Base-by-base conservation (phyloP, 164 flowering plant species). In the Nymphaea thermarum region DNA sequence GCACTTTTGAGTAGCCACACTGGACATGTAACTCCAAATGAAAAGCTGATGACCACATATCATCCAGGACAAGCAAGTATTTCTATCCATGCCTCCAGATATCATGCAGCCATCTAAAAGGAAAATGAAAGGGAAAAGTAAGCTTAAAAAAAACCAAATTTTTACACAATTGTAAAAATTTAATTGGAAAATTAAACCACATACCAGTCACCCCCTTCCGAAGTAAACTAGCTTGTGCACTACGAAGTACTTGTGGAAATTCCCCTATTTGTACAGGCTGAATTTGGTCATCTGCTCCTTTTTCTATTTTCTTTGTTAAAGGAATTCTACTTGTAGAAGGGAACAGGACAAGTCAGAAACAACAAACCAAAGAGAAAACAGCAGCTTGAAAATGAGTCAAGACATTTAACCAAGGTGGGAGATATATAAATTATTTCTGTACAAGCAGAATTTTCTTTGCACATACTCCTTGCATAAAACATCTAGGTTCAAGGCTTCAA, bases 191-290 rank as follows among this genome's bases (percentile, higher is more conserved):
- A 12, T 47, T 47, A 68, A 71, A 66, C 36, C 25, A 45, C 79
- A 82, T 63, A 90, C 98, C 89, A 71, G 80, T 77, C 78, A 67
- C 63, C 69, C 53, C 77, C 70, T 77, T 82, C 62, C 79, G 86
- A 62, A 78, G 70, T 17, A 77, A 72, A 57, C 70, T 78, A 64
- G 82, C 74, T 69, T 89, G 91, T 61, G 87, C 90, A 79, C 84
- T 87, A 70, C 96, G 97, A 67, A 93, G 87, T 18, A 78, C 84
- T 77, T 84, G 87, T 4, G 98, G 98, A 53, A 91, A 89, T 67
- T 93, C 98, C 75, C 84, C 93, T 79, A 91, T 87, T 85, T 81
- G 87, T 43, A 90, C 90, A 72, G 97, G 98, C 77, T 85, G 77
- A 62, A 68, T 71, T 65, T 77, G 82, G 64, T 86, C 92, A 16